These are phyloP conservation scores for Aspergillus flavus DNA, from an alignment of 2,329 filamentous ascomycete genomes.

Conservation along the genomic window DNA sequence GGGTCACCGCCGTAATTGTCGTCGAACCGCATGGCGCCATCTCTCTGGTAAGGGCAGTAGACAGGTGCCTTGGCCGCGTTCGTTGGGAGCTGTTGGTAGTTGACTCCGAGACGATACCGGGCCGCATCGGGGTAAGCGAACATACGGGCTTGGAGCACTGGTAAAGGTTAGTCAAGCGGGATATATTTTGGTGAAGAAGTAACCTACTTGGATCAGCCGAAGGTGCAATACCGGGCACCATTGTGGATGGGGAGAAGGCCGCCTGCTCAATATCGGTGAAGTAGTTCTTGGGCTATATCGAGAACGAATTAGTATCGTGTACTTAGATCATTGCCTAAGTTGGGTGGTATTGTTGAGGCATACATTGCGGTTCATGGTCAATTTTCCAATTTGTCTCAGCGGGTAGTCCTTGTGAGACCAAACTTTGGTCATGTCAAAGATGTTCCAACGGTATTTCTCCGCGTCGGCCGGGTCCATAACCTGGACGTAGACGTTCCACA, in stretches of 20 bases:
- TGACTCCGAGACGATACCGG: constrained; percentile 45
- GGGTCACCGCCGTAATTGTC: constrained; percentile 63
- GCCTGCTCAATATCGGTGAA: constrained; percentile 69
- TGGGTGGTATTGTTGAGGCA: constrained; percentile 1
- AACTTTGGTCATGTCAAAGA: constrained; percentile 80
- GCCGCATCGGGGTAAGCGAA: constrained; percentile 63
- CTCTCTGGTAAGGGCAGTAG: constrained; percentile 56
- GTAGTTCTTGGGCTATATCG: constrained; percentile 55
- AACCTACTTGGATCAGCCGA: constrained; percentile 59
- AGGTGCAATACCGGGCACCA: constrained; percentile 66
- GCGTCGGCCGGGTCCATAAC: constrained; percentile 69
- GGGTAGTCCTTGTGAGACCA: constrained; percentile 78
- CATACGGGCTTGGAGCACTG: constrained; percentile 61
- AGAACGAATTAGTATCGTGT: neutral
- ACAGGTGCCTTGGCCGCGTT: constrained; percentile 39
- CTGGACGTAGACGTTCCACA: constrained; percentile 79
- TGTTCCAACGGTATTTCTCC: constrained; percentile 78
- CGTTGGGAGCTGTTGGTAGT: constrained; percentile 46
- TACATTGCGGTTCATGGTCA: constrained; percentile 75
- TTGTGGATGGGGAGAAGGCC: constrained; percentile 65
- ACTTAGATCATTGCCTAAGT: neutral
- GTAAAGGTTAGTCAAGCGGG: constrained; percentile 19
- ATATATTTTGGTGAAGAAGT: neutral
- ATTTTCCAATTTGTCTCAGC: constrained; percentile 72
- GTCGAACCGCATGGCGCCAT: constrained; percentile 40